Conservation (phyloP, 2,329 filamentous ascomycete species). For the Aurifilum marmelostoma region DNA sequence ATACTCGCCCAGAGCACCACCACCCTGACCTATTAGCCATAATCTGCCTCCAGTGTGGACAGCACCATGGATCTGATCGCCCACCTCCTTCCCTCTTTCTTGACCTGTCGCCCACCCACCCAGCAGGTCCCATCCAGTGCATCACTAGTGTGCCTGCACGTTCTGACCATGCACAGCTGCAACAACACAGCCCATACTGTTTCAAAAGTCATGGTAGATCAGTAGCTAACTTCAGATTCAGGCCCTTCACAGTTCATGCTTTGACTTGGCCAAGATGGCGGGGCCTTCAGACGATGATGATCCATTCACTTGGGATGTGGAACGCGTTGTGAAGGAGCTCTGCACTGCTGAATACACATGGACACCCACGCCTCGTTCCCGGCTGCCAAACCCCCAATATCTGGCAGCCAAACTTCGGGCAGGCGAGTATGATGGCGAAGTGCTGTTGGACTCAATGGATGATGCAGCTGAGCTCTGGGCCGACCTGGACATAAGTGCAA, state of each 20-base stretch:
- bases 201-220: no score
- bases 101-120: neutral
- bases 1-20: neutral
- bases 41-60: neutral
- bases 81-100: neutral
- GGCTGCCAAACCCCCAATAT: conserved; percentile 53
- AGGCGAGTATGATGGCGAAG: conserved; percentile 67
- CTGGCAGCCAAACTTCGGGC: conserved; percentile 62
- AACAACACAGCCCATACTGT: neutral
- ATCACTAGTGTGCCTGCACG: neutral
- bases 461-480: conserved; percentile 52
- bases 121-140: neutral
- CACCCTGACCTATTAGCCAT: neutral
- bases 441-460: conserved; percentile 62
- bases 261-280: conserved; percentile 35
- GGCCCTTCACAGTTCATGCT: neutral
- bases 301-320: conserved; percentile 74
- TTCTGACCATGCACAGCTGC: neutral
- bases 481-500: conserved; percentile 59
- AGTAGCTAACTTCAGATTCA: neutral
- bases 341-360: conserved; percentile 59
- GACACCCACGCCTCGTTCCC: conserved; percentile 41
- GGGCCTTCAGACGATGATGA: conserved; percentile 51
- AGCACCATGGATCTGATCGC: neutral
- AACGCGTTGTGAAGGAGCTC: conserved; percentile 68